Percentiles rank a stretch among this genome's conserved stretches.
These are phyloP conservation scores for Lachnellula hyalina DNA, from an alignment of 2,329 filamentous ascomycete species.

Conservation along the genomic window DNA sequence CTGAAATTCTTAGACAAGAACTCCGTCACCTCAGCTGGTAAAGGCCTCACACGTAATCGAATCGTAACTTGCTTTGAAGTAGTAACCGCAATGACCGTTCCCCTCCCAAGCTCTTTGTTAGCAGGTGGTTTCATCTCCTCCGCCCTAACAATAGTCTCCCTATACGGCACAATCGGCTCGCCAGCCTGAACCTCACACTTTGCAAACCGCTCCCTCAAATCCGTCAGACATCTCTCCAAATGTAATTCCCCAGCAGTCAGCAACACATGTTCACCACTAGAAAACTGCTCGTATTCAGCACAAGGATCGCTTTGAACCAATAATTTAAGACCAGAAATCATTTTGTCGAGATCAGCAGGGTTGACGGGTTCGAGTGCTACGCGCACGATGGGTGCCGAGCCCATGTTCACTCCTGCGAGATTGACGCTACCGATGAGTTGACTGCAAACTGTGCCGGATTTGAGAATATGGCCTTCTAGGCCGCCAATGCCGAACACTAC, in stretches of 20 bases:
- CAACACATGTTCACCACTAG: conserved; percentile 91
- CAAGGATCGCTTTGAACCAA: conserved; percentile 94
- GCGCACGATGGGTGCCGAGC: conserved; percentile 85
- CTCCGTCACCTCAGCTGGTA: conserved; percentile 73
- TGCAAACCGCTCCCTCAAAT: conserved; percentile 87
- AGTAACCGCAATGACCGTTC: conserved; percentile 68
- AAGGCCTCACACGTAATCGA: conserved; percentile 68
- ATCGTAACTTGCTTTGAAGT: conserved; percentile 83
- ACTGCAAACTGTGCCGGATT: conserved; percentile 90
- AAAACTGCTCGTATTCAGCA: conserved; percentile 88
- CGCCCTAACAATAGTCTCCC: conserved; percentile 82
- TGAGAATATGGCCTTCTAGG: conserved; percentile 87
- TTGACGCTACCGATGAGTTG: conserved; percentile 83
- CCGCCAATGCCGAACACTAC: conserved; percentile 94
- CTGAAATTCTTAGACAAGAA: conserved; percentile 77
- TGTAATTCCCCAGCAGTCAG: conserved; percentile 92
- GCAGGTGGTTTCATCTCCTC: conserved; percentile 88
- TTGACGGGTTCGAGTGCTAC: conserved; percentile 93
- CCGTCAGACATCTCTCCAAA: conserved; percentile 87
- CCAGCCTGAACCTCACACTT: conserved; percentile 92
- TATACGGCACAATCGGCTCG: conserved; percentile 90
- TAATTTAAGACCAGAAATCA: conserved; percentile 82
- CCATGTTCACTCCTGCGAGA: conserved; percentile 76
- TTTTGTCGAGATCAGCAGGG: conserved; percentile 85
- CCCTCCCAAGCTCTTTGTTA: conserved; percentile 81